Evolutionary conservation across 768 basidiomycete genomes (phyloP).

Genomic region (Pulveroboletus frians): DNA sequence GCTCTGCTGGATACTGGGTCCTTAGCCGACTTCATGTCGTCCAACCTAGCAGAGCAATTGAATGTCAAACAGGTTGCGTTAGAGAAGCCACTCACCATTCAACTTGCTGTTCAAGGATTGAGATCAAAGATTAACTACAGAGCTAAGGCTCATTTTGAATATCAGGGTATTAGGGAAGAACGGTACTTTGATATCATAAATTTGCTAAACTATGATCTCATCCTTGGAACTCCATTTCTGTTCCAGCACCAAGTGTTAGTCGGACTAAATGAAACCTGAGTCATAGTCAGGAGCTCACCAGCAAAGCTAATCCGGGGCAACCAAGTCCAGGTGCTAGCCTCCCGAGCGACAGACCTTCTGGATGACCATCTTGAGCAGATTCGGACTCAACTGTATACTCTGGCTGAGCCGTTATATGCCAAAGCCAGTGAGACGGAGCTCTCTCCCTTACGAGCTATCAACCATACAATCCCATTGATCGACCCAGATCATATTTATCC

Average conservation of each 20-base stretch:
- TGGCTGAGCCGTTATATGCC: neutral
- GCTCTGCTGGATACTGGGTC: slow-evolving; percentile 26
- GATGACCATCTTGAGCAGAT: no score
- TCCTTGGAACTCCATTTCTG: no score
- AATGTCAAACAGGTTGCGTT: slow-evolving; percentile 5
- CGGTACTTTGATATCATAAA: no score
- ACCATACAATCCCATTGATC: neutral
- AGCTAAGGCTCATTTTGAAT: no score
- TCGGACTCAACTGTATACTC: no score
- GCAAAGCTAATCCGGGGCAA: no score
- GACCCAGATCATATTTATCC: neutral
- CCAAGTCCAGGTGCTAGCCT: neutral
- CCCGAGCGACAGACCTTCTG: neutral
- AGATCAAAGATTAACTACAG: slow-evolving; percentile 7
- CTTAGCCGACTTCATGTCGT: slow-evolving; percentile 28
- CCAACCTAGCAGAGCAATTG: slow-evolving; percentile 15
- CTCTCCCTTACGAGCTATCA: neutral
- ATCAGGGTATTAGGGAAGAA: no score
- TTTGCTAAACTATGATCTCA: no score
- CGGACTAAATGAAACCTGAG: no score
- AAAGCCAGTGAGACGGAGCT: neutral
- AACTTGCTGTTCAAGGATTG: slow-evolving; percentile 31
- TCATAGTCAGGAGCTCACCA: no score
- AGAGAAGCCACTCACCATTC: slow-evolving; percentile 23
- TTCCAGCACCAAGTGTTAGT: no score